Evolutionary conservation across 2,329 filamentous ascomycete species (phyloP).

Genomic region (Diaporthe destruens): DNA sequence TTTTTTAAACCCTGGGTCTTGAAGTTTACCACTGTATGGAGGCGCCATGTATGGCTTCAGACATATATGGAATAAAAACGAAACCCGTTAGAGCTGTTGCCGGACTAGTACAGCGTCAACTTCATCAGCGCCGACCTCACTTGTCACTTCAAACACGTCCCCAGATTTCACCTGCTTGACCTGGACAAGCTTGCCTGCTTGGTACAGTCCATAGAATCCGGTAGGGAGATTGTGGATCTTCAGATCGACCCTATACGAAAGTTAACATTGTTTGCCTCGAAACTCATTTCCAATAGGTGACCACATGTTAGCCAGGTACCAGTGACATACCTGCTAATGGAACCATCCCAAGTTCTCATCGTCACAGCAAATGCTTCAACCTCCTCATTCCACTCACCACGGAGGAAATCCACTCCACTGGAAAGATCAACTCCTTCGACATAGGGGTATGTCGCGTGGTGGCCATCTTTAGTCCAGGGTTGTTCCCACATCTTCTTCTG

Average conservation of each 20-base stretch:
- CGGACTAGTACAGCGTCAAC: slow-evolving; percentile 20
- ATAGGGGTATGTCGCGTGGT: slow-evolving; percentile 21
- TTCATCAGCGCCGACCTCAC: slow-evolving; percentile 24
- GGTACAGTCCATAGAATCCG: slow-evolving; percentile 28
- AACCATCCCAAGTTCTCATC: slow-evolving; percentile 33
- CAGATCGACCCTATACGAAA: not conserved
- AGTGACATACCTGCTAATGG: slow-evolving; percentile 1
- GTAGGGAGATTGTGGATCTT: slow-evolving; percentile 24
- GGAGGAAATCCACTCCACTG: slow-evolving; percentile 28
- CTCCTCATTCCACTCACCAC: slow-evolving; percentile 28
- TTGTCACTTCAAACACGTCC: not conserved
- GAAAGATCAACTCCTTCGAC: slow-evolving; percentile 25
- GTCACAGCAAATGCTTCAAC: slow-evolving; percentile 12
- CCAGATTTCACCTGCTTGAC: not conserved
- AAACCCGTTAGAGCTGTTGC: not conserved
- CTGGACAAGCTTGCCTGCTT: slow-evolving; percentile 9
- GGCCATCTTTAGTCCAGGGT: slow-evolving; percentile 47
- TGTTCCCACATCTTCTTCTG: slow-evolving; percentile 52
- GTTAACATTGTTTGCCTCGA: not conserved
- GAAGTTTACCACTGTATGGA: no score
- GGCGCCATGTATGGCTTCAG: no score
- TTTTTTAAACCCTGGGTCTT: no score
- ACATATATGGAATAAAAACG: no score
- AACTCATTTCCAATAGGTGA: not conserved
- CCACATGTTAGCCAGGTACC: not conserved